Base-by-base conservation (phyloP, 345 rosid species). In the Orychophragmus violaceus region DNA sequence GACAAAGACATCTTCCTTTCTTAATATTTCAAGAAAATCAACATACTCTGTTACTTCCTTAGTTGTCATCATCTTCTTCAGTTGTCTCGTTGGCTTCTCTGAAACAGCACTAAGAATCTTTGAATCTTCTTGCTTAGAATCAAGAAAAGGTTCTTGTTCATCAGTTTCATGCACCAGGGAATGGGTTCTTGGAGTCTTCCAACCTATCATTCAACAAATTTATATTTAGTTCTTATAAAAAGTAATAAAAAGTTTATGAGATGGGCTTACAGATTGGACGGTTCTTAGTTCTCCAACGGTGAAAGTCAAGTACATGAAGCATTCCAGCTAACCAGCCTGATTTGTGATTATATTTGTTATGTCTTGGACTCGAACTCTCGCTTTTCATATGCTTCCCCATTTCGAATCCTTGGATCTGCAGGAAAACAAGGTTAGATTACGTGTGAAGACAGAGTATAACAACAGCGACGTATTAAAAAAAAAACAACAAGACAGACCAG, bases 1-100 rank as follows among this genome's bases (percentile, higher is more conserved):
- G 25, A 83, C 66, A 51, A 83, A 75, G 28, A 81, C 66, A 67
- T 87, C 83, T 73, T 84, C 79, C 22, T 87, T 83, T 29, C 74
- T 79, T 78, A 84, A 69, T 14, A 84, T 69, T 76, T 90, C 91
- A 35, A 79, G 73, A 78, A 82, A 70, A 78, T 87, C 94, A 30
- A 66, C 76, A n/a, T 68, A 80, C 30, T 87, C 87, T 48, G 82
- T 75, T 33, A 83, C 82, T 72, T 76, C 83, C 27, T 76, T 68
- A 8, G 74, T 60, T 5, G 68, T 61, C 77, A 60, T 73, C 57
- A 6, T 67, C 44, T 54, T 74, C 16, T 22, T 54, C 57, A 14
- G 0, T 23, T 35, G 45, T 27, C 23, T 68, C 6, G 9, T 62
- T 25, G 74, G 39, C 41, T 45, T 22, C 19, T 42, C 68, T 2